Conservation (phyloP, 2,329 filamentous ascomycete species). For the Septoria petroselini region DNA sequence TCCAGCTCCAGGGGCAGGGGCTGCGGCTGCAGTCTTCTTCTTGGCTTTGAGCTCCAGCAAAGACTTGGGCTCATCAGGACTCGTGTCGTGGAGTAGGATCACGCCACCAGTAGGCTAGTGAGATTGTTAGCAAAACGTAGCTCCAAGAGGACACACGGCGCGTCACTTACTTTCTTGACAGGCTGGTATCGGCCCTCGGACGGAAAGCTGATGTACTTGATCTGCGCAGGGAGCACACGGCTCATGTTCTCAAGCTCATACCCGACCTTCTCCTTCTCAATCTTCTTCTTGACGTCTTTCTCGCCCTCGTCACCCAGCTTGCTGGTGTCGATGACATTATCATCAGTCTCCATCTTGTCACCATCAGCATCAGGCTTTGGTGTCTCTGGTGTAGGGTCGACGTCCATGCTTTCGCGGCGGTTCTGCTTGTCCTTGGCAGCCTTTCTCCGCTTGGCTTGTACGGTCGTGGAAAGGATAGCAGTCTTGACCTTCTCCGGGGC, state of each 20-base stretch:
- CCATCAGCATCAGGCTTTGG: conserved; percentile 58
- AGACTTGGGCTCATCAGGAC: conserved; percentile 72
- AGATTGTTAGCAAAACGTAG: conserved; percentile 41
- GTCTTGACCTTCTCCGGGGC: conserved; percentile 91
- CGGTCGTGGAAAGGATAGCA: conserved; percentile 91
- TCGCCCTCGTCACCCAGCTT: conserved; percentile 49
- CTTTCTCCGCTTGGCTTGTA: conserved; percentile 90
- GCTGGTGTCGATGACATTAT: conserved; percentile 41
- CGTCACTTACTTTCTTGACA: conserved; percentile 71
- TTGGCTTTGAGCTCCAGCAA: conserved; percentile 90
- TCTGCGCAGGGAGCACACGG: conserved; percentile 82
- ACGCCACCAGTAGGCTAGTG: conserved; percentile 84
- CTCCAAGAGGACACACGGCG: not conserved
- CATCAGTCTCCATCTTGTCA: conserved; percentile 81
- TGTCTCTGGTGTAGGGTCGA: conserved; percentile 75
- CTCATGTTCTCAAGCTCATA: conserved; percentile 98
- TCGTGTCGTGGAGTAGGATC: conserved; percentile 81
- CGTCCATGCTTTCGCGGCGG: conserved; percentile 89
- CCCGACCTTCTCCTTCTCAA: conserved; percentile 92
- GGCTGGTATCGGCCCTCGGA: conserved; percentile 81
- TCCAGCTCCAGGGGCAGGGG: conserved; percentile 38
- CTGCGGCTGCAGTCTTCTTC: conserved; percentile 58
- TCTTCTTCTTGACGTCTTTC: conserved; percentile 76
- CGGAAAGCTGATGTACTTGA: conserved; percentile 94
- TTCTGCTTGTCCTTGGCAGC: conserved; percentile 91